Evolutionary conservation across 2,329 filamentous ascomycete species (phyloP).

Genomic region (Fusarium aywerte): DNA sequence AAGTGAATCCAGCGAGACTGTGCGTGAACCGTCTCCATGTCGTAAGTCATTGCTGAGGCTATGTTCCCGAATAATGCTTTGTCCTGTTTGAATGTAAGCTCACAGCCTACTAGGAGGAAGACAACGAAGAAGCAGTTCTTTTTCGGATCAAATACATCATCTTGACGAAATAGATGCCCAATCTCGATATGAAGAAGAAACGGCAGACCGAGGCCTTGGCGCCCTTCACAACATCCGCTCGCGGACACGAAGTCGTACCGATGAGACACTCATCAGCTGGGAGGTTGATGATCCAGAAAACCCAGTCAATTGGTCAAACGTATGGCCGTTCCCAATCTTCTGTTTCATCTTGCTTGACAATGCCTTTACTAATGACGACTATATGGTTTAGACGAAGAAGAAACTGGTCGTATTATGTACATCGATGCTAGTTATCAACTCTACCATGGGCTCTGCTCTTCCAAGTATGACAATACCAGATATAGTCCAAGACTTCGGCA

Average conservation of each 20-base stretch:
- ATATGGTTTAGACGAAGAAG: constrained; percentile 61
- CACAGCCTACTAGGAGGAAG: constrained; percentile 40
- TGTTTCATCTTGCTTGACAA: not conserved
- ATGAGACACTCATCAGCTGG: constrained; percentile 58
- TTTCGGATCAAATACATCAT: constrained; percentile 41
- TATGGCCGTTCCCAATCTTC: constrained; percentile 36
- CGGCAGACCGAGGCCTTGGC: constrained; percentile 51
- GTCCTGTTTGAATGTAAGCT: constrained; percentile 16
- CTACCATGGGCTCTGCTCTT: constrained; percentile 72
- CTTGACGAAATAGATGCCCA: constrained; percentile 56
- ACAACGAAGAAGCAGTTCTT: constrained; percentile 41
- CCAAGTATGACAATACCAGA: constrained; percentile 71
- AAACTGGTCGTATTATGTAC: constrained; percentile 63
- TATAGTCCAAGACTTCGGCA: constrained; percentile 66
- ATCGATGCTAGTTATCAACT: constrained; percentile 72
- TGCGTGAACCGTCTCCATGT: constrained; percentile 42
- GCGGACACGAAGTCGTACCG: constrained; percentile 48
- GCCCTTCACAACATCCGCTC: constrained; percentile 51
- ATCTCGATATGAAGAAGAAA: constrained; percentile 55
- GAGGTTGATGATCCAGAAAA: constrained; percentile 61
- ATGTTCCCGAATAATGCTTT: not conserved
- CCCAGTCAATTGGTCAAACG: constrained; percentile 63
- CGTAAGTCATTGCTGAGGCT: constrained; percentile 37
- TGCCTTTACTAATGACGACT: not conserved
- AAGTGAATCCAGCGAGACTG: constrained; percentile 46